Evolutionary conservation across 2,329 filamentous ascomycete species (phyloP), one percentile per base, ranked within the genome.

Genomic region (Trichoderma guizhouense): DNA sequence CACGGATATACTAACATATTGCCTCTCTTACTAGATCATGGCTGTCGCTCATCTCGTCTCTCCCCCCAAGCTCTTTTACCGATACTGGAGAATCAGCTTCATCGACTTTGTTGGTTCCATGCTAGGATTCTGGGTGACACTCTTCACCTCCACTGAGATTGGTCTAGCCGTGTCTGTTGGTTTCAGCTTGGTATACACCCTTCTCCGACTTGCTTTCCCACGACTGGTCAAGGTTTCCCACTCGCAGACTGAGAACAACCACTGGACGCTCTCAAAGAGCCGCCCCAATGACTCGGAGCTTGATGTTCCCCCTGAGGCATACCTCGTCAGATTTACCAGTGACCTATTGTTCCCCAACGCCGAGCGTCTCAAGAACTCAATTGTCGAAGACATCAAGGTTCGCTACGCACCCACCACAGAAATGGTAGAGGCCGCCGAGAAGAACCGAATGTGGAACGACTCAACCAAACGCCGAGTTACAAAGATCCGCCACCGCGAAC

Each of bases 101-200:
- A 86, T 89, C 15, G 90, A 92, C 79, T 91, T 91, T 75, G 84
- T 89, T 67, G 86, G 88, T 0, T 85, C 87, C 32, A 89, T 90
- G 86, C 82, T 91, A 34, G 85, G 89, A 5, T 88, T 91, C 75
- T 91, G 89, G 86, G 82, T 91, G 3, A 89, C 88, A 0, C 84
- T 91, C 11, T 90, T 91, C 75, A 85, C 87, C 2, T 87, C 85
- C 0, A 88, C 87, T 1, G 88, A 90, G 74, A 83, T 88, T 43
- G 90, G 89, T 14, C 89, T 91, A 55, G 88, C 83, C 24, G 81
- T 82, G 24, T 86, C 88, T 1, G 88, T 90, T 1, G 88, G 85
- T 8, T 92, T 91, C 84, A 90, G 87, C 76, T 86, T 91, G 36
- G 85, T 88, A 70, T 90, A 89, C 77, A 85, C 88, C 32, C 80